Percentiles rank a stretch among this genome's conserved stretches.
phyloP scores from a whole-genome alignment of 768 basidiomycete species.

The Fomitopsis serialis region DNA sequence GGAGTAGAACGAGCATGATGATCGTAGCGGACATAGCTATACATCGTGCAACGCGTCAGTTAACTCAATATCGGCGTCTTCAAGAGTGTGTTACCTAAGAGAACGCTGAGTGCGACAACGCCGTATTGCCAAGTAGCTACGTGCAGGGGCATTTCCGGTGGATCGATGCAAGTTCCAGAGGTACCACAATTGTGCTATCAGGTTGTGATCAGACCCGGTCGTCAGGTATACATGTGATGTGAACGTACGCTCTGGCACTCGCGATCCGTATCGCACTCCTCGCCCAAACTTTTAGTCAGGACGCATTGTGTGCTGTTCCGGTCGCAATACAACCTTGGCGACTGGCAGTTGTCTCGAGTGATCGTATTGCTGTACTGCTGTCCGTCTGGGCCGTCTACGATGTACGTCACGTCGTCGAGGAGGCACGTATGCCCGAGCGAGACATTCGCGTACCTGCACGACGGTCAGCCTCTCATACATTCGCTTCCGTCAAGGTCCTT shows the following conservation, averaged over 20 bases:
- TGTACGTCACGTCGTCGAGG: slow-evolving; percentile 47
- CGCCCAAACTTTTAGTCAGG: slow-evolving; percentile 35
- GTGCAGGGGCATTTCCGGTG: slow-evolving; percentile 32
- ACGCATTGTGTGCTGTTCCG: slow-evolving; percentile 37
- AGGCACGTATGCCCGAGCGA: slow-evolving; percentile 47
- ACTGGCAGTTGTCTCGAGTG: slow-evolving; percentile 55
- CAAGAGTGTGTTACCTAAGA: slow-evolving; percentile 29
- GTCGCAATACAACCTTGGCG: slow-evolving; percentile 51
- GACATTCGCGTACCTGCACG: slow-evolving; percentile 47
- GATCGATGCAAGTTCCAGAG: slow-evolving; percentile 24
- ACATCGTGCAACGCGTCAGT: neutral
- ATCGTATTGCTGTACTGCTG: slow-evolving; percentile 42
- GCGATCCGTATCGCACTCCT: slow-evolving; percentile 42
- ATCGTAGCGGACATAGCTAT: slow-evolving; percentile 36
- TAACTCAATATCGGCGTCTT: neutral
- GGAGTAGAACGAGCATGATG: slow-evolving; percentile 32
- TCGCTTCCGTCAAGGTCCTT: neutral
- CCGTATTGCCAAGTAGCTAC: slow-evolving; percentile 42
- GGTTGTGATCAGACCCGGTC: neutral
- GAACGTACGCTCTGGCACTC: slow-evolving; percentile 42
- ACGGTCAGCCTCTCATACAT: neutral
- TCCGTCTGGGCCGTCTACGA: slow-evolving; percentile 36
- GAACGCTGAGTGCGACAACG: slow-evolving; percentile 30
- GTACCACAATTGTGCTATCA: slow-evolving; percentile 27
- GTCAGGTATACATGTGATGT: neutral